phyloP scores from a whole-genome alignment of 2,329 filamentous ascomycete genomes.

The Trematosphaeria pertusa region DNA sequence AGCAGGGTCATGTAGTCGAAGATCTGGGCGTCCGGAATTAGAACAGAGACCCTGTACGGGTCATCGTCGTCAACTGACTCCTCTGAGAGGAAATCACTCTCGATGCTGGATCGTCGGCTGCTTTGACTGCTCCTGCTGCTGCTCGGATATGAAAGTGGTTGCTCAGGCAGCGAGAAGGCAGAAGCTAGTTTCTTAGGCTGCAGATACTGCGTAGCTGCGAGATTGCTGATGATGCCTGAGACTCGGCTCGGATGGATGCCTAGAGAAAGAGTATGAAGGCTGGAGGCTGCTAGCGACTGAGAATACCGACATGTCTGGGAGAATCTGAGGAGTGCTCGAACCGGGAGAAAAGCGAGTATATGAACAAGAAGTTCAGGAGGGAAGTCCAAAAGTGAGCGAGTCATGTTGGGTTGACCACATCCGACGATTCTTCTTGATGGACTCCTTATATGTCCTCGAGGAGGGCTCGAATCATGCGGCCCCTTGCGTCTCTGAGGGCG shows the following conservation, averaged over 20 bases:
- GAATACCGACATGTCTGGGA: conserved; percentile 37
- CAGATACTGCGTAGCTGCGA: conserved; percentile 30
- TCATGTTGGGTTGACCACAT: too few species aligned
- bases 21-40: conserved; percentile 28
- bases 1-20: conserved; percentile 30
- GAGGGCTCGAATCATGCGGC: too few species aligned
- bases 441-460: too few species aligned
- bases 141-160: conserved; percentile 1
- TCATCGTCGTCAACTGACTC: conserved; percentile 6
- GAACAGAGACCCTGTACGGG: conserved; percentile 24
- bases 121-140: background rate
- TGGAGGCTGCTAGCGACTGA: conserved; percentile 37
- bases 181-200: conserved; percentile 9
- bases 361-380: conserved; percentile 44
- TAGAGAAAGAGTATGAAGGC: conserved; percentile 73
- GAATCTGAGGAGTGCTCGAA: conserved; percentile 43
- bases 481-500: background rate
- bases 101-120: conserved; percentile 1
- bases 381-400: conserved; percentile 26
- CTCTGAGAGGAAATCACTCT: conserved; percentile 2
- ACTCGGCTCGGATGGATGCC: conserved; percentile 77
- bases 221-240: conserved; percentile 74
- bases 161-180: conserved; percentile 5
- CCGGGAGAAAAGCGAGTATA: conserved; percentile 40
- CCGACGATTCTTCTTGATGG: too few species aligned